phyloP scores from a whole-genome alignment of 2,329 filamentous ascomycete genomes.

The Fusarium devonianum region DNA sequence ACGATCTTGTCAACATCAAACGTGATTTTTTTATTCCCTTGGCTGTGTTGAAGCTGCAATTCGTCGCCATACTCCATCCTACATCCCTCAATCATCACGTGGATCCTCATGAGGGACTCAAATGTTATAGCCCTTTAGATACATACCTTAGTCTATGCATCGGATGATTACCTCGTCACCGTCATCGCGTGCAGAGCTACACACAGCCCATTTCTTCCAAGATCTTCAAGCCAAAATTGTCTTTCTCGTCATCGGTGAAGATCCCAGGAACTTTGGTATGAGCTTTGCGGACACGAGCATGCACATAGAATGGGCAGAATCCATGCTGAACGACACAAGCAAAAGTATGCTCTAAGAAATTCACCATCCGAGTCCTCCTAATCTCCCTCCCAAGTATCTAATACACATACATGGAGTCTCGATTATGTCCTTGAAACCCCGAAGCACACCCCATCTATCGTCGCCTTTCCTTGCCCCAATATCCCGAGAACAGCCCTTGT shows the following conservation, averaged over 20 bases:
- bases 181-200: no score
- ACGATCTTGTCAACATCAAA: constrained; percentile 4
- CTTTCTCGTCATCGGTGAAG: no score
- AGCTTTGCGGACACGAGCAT: no score
- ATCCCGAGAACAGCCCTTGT: constrained; percentile 20
- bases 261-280: no score
- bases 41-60: not conserved
- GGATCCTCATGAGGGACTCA: no score
- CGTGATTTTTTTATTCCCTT: not conserved
- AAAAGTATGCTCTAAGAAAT: constrained; percentile 24
- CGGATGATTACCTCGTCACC: no score
- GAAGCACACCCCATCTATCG: constrained; percentile 29
- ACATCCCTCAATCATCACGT: no score
- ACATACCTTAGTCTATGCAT: no score
- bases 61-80: not conserved
- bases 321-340: constrained; percentile 8
- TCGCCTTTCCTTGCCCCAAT: constrained; percentile 3
- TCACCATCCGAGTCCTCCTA: constrained; percentile 5
- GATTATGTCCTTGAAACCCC: constrained; percentile 20
- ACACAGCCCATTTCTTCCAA: no score
- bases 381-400: constrained; percentile 32
- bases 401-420: constrained; percentile 38
- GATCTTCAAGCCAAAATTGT: no score
- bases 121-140: no score
- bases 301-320: no score